Evolutionary conservation across 2,329 filamentous ascomycete species (phyloP), one percentile per base, ranked within the genome.

Genomic region (Clonostachys byssicola): DNA sequence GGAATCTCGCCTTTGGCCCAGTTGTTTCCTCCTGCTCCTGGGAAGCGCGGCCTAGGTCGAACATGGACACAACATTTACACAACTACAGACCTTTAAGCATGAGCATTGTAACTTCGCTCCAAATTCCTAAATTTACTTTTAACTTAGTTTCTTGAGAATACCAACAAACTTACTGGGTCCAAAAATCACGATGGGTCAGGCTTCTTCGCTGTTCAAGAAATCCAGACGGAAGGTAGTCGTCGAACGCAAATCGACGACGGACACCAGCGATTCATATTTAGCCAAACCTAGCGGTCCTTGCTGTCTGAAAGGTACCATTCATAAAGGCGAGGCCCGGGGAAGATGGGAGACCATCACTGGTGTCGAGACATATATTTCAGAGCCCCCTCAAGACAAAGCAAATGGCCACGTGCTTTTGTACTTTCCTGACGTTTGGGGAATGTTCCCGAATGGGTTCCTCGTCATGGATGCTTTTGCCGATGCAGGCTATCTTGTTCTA

Each of bases 381-480:
- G 33, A 43, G 14, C 45, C 33, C 51, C 65, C 58, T 36, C 43
- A 49, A 12, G 57, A 49, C 8, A 64, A 58, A 33, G 49, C 59
- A 5, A 73, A 72, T 49, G 70, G 70, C 2, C 56, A 73, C 49
- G 55, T 74, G 34, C 45, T 75, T 6, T 56, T 75, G 5, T 74
- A 72, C 56, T 74, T 71, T 52, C 70, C 71, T 0, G 71, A 74
- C 48, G 65, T 73, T 5, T 72, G 61, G 59, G 71, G 71, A 10
- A 60, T 74, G 51, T 72, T 65, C 49, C 61, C 56, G 12, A 74
- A 74, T 43, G 65, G 62, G 1, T 54, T 68, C 20, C 58, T 74
- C n/a, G 53, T 73, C 36, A 74, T 74, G 68, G 71, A 75, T 52
- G 70, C 54, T 3, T 72, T 74, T 50, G 68, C 70, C 12, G 65